Conservation (phyloP, 495 filamentous ascomycete species). For the Cercophora scortea region DNA sequence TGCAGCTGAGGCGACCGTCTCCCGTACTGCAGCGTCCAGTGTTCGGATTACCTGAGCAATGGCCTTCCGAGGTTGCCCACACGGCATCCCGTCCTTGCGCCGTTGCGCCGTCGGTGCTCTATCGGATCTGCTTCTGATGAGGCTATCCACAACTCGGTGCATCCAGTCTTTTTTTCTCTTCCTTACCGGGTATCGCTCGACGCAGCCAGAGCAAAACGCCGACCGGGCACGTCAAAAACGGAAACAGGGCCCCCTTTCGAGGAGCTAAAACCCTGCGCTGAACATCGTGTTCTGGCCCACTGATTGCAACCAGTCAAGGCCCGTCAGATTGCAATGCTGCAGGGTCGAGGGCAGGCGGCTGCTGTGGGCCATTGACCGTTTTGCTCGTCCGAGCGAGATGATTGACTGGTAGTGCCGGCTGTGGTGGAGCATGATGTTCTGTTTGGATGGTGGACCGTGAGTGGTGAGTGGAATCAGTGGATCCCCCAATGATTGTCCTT, state of each 20-base stretch:
- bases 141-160: no score
- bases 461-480: conserved; percentile 4
- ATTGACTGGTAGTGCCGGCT: not conserved
- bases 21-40: no score
- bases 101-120: no score
- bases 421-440: not conserved
- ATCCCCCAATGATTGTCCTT: not conserved
- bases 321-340: not conserved
- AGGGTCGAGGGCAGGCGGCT: not conserved
- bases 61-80: no score
- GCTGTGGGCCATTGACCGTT: not conserved
- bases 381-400: not conserved
- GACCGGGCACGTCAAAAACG: not conserved
- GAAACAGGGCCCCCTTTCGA: not conserved
- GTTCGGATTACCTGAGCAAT: no score
- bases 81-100: no score
- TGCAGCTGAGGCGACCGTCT: no score
- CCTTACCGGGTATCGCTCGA: no score
- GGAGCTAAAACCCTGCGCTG: not conserved
- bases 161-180: no score
- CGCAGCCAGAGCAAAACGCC: not conserved
- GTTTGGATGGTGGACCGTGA: not conserved
- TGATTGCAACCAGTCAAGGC: not conserved
- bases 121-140: no score
- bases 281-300: not conserved